phyloP scores from a whole-genome alignment of 768 basidiomycete species.

The Pisolithus marmoratus region DNA sequence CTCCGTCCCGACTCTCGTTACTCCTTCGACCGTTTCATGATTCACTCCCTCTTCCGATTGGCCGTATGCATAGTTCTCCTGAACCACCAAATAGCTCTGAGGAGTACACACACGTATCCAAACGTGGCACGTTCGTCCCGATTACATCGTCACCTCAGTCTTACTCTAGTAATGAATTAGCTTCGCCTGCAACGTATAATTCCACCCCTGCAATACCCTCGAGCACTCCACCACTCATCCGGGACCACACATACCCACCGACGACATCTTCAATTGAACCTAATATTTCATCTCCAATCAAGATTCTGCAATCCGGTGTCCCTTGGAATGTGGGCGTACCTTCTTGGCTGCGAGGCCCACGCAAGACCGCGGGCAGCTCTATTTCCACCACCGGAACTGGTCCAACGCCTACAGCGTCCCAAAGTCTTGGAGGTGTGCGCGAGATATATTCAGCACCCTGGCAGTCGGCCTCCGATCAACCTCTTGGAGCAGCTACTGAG shows the following conservation, averaged over 20 bases:
- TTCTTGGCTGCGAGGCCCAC: conserved; percentile 58
- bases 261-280: conserved; percentile 50
- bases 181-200: background rate
- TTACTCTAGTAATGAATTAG: conserved; percentile 7
- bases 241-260: conserved; percentile 79
- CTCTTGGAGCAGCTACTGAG: conserved; percentile 40
- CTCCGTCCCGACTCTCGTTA: conserved; percentile 59
- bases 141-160: conserved; percentile 39
- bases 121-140: conserved; percentile 56
- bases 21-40: conserved; percentile 69
- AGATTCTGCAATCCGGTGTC: conserved; percentile 33
- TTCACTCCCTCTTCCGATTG: conserved; percentile 33
- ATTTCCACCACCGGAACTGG: conserved; percentile 21
- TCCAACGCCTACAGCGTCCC: conserved; percentile 13
- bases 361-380: conserved; percentile 33
- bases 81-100: conserved; percentile 39
- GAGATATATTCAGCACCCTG: conserved; percentile 53
- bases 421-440: conserved; percentile 38
- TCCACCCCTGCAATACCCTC: conserved; percentile 8
- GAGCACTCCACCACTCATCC: conserved; percentile 25
- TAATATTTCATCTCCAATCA: conserved; percentile 34
- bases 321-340: conserved; percentile 66
- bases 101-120: conserved; percentile 69
- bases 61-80: conserved; percentile 26
- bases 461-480: conserved; percentile 14